Evolutionary conservation across 2,329 filamentous ascomycete genomes (phyloP).

Genomic region (Stachybotrys chartarum): DNA sequence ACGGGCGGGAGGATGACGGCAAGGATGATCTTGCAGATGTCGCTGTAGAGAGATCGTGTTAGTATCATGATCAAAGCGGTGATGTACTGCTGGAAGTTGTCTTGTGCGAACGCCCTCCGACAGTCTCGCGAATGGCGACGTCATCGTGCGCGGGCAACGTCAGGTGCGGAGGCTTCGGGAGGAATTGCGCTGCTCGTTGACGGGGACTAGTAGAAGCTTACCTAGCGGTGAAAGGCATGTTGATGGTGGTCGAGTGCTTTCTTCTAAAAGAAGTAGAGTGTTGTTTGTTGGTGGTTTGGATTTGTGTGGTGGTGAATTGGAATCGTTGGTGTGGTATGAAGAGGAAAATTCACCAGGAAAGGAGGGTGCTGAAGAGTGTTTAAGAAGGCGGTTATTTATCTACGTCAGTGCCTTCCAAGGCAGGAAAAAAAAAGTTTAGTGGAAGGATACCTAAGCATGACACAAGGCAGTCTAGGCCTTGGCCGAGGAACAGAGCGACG

Average conservation of each 20-base stretch:
- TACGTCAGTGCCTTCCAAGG: neutral
- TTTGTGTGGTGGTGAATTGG: neutral
- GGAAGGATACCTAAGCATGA: neutral
- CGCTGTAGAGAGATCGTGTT: conserved; percentile 20
- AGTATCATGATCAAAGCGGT: neutral
- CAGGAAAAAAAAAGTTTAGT: neutral
- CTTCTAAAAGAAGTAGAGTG: neutral
- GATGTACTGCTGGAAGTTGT: too few species aligned
- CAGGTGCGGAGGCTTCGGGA: neutral
- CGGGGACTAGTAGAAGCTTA: conserved; percentile 23
- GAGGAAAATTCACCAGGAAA: neutral
- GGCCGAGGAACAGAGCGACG: neutral
- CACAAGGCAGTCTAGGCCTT: neutral
- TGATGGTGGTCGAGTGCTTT: conserved; percentile 17
- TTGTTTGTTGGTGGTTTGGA: neutral
- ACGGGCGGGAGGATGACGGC: conserved; percentile 85
- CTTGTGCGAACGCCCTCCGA: too few species aligned
- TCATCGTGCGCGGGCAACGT: neutral
- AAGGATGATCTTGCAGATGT: conserved; percentile 67
- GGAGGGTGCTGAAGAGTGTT: neutral
- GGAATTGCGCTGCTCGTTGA: neutral
- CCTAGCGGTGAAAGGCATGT: conserved; percentile 54
- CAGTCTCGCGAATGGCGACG: neutral
- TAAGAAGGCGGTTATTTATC: neutral
- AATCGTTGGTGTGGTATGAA: neutral